Evolutionary conservation across 768 basidiomycete species (phyloP), one percentile per base, ranked within the genome.

Genomic region (Russula sp.): DNA sequence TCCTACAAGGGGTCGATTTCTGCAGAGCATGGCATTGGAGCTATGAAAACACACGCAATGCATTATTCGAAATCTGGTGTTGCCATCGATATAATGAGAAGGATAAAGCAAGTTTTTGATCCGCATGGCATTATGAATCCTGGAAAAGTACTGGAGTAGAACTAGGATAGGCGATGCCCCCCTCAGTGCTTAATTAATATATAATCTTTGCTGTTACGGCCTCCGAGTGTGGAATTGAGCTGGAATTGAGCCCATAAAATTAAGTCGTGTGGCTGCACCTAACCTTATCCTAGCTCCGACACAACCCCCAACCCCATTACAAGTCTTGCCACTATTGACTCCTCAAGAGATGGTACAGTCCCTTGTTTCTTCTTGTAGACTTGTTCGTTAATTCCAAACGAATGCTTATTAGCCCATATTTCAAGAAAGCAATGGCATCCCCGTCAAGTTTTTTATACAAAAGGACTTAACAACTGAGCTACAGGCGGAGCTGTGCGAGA

Each of bases 1-100:
- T 85, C 84, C 1, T 82, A 90, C 72, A 83, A 86, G 57, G 96
- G 96, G 9, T 98, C 96, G 0, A 85, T 99, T 68, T 98, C 95
- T 7, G 96, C 96, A 2, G 96, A 99, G 73, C 96, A 99, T 74
- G 96, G 96, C 6, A 87, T 99, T 59, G 95, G 96, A n/a, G 82
- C 88, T 0, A 93, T 93, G 90, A 98, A 98, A 78, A 89, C 90
- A 0, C 86, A 89, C 61, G 92, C 92, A 18, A 83, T 98, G 24
- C 82, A 81, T 44, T 98, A 97, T 76, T 93, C 92, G 7, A 97
- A 98, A 77, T 82, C 78, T 64, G 78, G 80, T 9, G 82, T 84
- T 26, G 92, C 89, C 72, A 89, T 98, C 69, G 88, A 83, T 55
- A 79, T 87, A 79, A 99, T 99, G 96, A 89, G 83, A 76, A 87